A percentile compares a stretch with the other conserved stretches of the same genome.
phyloP scores from a whole-genome alignment of 2,329 filamentous ascomycete species.

The Aspergillus spinulosporus region DNA sequence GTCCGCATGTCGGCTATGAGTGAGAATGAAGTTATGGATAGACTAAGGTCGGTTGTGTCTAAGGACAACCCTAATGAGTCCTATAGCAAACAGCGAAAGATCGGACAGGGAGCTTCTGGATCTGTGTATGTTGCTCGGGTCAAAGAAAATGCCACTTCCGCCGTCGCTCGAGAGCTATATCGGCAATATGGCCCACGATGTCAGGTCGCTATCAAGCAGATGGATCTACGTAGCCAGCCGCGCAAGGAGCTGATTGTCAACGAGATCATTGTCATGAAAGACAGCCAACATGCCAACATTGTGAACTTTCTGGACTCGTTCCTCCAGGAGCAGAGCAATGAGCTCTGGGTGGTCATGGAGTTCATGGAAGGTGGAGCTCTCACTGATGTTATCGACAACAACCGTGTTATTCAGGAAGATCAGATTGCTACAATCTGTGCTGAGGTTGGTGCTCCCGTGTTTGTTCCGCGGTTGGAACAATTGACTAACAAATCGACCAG shows the following conservation, averaged over 20 bases:
- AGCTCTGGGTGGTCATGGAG: conserved; percentile 99
- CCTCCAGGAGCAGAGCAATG: conserved; percentile 87
- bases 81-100: conserved; percentile 99
- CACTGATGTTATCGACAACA: conserved; percentile 99
- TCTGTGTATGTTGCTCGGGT: conserved; percentile 98
- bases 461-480: not conserved
- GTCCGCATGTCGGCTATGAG: conserved; percentile 99
- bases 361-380: conserved; percentile 98
- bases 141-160: conserved; percentile 81
- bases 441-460: conserved; percentile 65
- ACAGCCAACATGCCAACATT: conserved; percentile 96
- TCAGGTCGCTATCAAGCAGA: conserved; percentile 98
- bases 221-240: conserved; percentile 96
- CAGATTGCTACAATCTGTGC: conserved; percentile 97
- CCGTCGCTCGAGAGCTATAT: conserved; percentile 73
- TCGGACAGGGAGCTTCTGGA: conserved; percentile 95
- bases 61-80: conserved; percentile 92
- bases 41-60: conserved; percentile 89
- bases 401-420: conserved; percentile 87
- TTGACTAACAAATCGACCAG: conserved; percentile 50
- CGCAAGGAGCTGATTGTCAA: conserved; percentile 98
- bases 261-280: conserved; percentile 99
- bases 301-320: conserved; percentile 98
- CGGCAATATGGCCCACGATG: conserved; percentile 76
- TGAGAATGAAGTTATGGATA: conserved; percentile 95